Evolutionary conservation across 1,139 yeast species (phyloP).

Genomic region (Zhuliangozyma blackwelliae): DNA sequence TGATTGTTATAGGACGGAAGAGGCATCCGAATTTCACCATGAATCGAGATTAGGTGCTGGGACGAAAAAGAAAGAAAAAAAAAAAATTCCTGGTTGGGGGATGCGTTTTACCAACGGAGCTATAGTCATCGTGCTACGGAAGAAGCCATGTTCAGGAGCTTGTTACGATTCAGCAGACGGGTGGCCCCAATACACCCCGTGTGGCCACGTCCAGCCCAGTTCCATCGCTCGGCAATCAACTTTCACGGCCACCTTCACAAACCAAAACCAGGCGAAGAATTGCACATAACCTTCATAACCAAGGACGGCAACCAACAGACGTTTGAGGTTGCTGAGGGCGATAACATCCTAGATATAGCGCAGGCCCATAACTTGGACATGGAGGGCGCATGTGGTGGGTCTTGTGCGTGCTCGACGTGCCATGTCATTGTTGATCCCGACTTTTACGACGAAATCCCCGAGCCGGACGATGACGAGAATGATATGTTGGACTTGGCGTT

Average conservation of each 20-base stretch:
- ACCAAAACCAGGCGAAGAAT: conserved; percentile 92
- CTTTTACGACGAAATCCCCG: conserved; percentile 83
- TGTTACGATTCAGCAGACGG: no score
- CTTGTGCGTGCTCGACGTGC: conserved; percentile 98
- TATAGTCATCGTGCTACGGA: no score
- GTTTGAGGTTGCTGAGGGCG: conserved; percentile 89
- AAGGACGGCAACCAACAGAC: conserved; percentile 84
- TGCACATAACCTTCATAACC: conserved; percentile 83
- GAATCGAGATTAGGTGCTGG: no score
- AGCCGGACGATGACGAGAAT: conserved; percentile 96
- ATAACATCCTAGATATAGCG: conserved; percentile 86
- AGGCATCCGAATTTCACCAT: no score
- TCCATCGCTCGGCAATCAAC: conserved; percentile 20
- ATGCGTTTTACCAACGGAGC: no score
- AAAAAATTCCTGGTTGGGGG: no score
- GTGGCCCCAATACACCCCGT: no score
- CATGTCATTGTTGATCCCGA: conserved; percentile 96
- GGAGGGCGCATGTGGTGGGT: conserved; percentile 99
- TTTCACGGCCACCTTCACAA: conserved; percentile 82
- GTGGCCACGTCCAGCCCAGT: conserved; percentile 1
- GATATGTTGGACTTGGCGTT: conserved; percentile 98
- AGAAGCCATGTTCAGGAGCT: no score
- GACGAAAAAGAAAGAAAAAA: no score
- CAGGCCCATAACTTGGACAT: conserved; percentile 90
- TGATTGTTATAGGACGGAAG: no score